Percentiles rank a stretch among this genome's conserved stretches.
phyloP scores from a whole-genome alignment of 345 rosid species.

The Tarenaya hassleriana region DNA sequence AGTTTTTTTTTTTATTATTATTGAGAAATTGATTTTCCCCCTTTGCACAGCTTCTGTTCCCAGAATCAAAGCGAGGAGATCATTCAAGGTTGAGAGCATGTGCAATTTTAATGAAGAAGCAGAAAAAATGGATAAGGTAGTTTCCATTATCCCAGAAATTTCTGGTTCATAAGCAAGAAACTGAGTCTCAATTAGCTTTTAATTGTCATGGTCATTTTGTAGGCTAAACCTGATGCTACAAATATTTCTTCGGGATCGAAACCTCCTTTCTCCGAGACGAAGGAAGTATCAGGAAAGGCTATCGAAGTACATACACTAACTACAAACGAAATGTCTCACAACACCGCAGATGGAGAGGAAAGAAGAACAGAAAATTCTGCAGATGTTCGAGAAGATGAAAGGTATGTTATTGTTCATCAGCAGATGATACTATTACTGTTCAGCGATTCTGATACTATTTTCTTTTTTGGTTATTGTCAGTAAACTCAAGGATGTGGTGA shows the following conservation, averaged over 20 bases:
- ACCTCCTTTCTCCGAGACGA: not conserved
- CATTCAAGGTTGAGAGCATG: conserved; percentile 54
- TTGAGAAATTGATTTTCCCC: not conserved
- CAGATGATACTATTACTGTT: not conserved
- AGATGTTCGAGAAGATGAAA: conserved; percentile 27
- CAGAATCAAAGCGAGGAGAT: conserved; percentile 69
- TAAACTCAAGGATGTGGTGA: conserved; percentile 15
- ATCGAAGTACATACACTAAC: no score
- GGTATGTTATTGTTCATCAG: conserved; percentile 33
- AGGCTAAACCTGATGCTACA: conserved; percentile 10
- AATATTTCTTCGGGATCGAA: conserved; percentile 3
- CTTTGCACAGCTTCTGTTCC: conserved; percentile 66
- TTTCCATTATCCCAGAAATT: conserved; percentile 5
- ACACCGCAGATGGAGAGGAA: conserved; percentile 18
- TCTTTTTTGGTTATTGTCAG: conserved; percentile 15
- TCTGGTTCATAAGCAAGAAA: not conserved
- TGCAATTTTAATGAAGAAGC: conserved; percentile 78
- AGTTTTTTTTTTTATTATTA: no score
- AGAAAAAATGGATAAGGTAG: conserved; percentile 54
- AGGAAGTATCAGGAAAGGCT: no score
- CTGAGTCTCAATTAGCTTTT: not conserved
- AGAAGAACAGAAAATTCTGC: not conserved
- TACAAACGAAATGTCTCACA: not conserved
- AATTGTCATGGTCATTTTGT: conserved; percentile 1
- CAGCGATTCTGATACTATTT: conserved; percentile 15